phyloP scores from a whole-genome alignment of 208 protist genomes.

The Novymonas esmeraldas region DNA sequence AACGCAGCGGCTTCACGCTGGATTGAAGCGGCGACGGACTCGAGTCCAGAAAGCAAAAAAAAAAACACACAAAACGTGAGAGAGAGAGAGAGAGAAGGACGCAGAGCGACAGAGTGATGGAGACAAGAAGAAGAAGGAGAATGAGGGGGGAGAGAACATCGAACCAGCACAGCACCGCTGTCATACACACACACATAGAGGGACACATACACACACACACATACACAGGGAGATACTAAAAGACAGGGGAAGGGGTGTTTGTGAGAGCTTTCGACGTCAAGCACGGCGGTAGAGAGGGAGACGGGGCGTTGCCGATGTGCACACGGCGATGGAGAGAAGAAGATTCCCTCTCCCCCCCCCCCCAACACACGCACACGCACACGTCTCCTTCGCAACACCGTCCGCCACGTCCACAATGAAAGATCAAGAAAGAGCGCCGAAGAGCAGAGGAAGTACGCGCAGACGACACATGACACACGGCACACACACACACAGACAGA shows the following conservation, averaged over 20 bases:
- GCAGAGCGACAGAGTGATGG: neutral
- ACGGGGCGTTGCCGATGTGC: too few relatives aligned
- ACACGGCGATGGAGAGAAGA: too few relatives aligned
- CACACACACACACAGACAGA: neutral
- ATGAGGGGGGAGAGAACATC: neutral
- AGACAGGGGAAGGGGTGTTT: neutral
- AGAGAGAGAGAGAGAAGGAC: constrained; percentile 1
- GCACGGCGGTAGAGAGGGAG: too few relatives aligned
- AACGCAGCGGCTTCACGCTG: too few relatives aligned
- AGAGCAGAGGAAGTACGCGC: neutral
- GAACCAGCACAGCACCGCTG: neutral
- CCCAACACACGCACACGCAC: neutral
- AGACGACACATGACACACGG: neutral
- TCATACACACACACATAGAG: neutral
- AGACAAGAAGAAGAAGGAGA: neutral
- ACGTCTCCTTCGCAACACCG: neutral
- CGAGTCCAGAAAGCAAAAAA: neutral
- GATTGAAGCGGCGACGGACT: too few relatives aligned
- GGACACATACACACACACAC: constrained; percentile 1
- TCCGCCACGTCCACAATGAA: too few relatives aligned
- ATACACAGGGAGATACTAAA: constrained; percentile 1
- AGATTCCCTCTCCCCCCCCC: neutral
- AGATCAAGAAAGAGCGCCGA: too few relatives aligned
- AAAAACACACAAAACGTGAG: neutral
- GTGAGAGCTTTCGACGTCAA: neutral